A percentile compares a stretch with the other conserved stretches of the same genome.
Conservation (phyloP, 208 protist genomes). For the Tritrichomonas musculus region DNA sequence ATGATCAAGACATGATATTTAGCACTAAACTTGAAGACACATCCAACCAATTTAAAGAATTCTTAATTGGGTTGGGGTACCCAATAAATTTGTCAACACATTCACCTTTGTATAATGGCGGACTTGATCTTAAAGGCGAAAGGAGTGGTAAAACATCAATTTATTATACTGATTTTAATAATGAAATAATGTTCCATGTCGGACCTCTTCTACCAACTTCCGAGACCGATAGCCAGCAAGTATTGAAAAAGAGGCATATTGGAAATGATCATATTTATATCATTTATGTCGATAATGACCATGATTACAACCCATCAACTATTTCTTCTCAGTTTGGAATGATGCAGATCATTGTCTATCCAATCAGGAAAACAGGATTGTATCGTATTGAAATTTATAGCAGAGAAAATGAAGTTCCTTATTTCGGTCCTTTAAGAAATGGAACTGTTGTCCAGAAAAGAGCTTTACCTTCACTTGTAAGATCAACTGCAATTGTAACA, state of each 20-base stretch:
- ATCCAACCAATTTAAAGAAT: not conserved
- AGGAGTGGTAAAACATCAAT: not conserved
- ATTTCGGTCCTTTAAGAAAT: not conserved
- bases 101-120: not conserved
- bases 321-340: slow-evolving; percentile 68
- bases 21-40: not conserved
- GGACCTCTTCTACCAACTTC: not conserved
- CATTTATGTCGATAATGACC: slow-evolving; percentile 62
- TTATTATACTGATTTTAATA: not conserved
- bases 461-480: not conserved
- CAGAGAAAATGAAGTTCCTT: slow-evolving; percentile 39
- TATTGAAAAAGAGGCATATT: slow-evolving; percentile 59
- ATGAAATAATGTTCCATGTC: not conserved
- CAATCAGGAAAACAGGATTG: slow-evolving; percentile 34
- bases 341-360: slow-evolving; percentile 67
- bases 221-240: not conserved
- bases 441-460: not conserved
- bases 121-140: not conserved
- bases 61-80: not conserved
- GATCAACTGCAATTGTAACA: not conserved
- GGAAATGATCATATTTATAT: slow-evolving; percentile 73
- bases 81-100: not conserved
- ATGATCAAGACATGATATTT: not conserved
- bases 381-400: not conserved
- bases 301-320: slow-evolving; percentile 60